Conservation (phyloP, 192 early-diverging fungal species). For the Paraglomus brasilianum region DNA sequence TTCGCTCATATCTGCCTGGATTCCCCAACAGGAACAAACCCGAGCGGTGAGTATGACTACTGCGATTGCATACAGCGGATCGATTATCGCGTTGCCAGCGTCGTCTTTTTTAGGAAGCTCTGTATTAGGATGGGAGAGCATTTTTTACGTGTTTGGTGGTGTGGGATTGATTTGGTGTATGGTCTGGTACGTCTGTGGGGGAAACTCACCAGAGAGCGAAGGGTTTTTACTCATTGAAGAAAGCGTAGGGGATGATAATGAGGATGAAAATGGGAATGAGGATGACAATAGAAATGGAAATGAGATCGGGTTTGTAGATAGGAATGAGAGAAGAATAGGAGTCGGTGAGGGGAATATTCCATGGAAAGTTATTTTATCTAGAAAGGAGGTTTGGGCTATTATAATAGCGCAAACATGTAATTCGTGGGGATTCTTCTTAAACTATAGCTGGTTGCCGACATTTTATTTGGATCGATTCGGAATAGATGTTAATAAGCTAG, state of each 20-base stretch:
- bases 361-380: constrained; percentile 12
- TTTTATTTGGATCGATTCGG: constrained; percentile 42
- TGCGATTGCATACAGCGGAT: constrained; percentile 34
- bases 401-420: constrained; percentile 31
- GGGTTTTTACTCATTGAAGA: constrained; percentile 2
- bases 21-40: constrained; percentile 37
- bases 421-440: constrained; percentile 39
- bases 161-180: constrained; percentile 36
- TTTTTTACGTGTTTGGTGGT: constrained; percentile 42
- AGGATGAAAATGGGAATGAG: background rate
- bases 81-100: constrained; percentile 40
- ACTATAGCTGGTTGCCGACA: constrained; percentile 41
- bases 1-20: constrained; percentile 39
- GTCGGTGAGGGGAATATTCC: background rate
- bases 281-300: background rate
- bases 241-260: background rate
- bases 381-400: constrained; percentile 19
- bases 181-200: constrained; percentile 38
- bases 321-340: background rate
- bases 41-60: constrained; percentile 37
- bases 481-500: constrained; percentile 40
- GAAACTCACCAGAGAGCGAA: constrained; percentile 26
- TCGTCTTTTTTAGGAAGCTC: constrained; percentile 39
- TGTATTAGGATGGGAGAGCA: constrained; percentile 42
- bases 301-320: background rate